phyloP scores from a whole-genome alignment of 495 filamentous ascomycete genomes.

The Neurospora sp. region DNA sequence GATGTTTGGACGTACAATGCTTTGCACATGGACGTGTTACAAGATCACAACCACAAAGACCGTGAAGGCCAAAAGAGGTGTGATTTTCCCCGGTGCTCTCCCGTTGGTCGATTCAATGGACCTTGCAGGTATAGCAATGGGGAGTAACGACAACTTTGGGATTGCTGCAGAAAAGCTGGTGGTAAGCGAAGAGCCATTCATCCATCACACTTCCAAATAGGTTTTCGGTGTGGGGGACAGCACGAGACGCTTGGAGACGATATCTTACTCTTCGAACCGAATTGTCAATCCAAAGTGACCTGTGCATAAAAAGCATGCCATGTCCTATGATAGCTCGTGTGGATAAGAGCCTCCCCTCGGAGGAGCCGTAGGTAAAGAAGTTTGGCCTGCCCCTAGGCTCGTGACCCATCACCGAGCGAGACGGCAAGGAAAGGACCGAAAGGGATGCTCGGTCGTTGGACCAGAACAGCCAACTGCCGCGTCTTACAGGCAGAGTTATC shows the following conservation, averaged over 20 bases:
- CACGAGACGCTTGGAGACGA: not conserved
- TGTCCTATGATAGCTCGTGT: not conserved
- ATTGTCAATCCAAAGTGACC: not conserved
- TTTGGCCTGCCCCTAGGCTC: not conserved
- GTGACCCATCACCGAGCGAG: not conserved
- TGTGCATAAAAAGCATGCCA: not conserved
- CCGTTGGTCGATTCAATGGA: not conserved
- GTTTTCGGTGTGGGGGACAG: not conserved
- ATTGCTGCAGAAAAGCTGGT: conserved; percentile 6
- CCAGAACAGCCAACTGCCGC: not conserved
- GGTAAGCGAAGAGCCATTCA: conserved; percentile 4
- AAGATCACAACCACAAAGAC: not conserved
- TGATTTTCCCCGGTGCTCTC: not conserved
- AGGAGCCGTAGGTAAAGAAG: conserved; percentile 2
- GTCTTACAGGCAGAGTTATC: not conserved
- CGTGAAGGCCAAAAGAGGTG: not conserved
- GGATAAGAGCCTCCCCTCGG: not conserved
- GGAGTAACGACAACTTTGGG: not conserved
- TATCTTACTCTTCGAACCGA: not conserved
- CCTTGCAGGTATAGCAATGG: not conserved
- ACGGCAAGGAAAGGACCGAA: conserved; percentile 4
- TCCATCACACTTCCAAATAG: not conserved
- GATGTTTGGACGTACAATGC: not conserved
- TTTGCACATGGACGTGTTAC: not conserved
- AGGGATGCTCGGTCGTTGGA: not conserved